Base-by-base conservation (phyloP, 345 rosid species). In the Salix arbutifolia region DNA sequence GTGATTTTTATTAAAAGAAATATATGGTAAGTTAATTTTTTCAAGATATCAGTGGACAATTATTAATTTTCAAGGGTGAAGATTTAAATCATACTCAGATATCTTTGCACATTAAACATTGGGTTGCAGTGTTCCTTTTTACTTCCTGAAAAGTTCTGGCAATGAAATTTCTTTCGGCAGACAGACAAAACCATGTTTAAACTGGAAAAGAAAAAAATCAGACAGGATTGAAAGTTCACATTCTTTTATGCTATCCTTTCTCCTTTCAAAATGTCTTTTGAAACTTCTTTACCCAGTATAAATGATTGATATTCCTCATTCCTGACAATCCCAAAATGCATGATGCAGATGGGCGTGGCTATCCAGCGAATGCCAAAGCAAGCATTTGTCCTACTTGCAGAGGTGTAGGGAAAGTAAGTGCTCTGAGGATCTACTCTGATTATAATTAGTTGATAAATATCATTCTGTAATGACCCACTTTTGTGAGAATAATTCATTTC, bases 371-470 rank as follows among this genome's bases (percentile, higher is more conserved):
- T 84, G 97, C 96, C 73, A 85, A 84, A 80, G 80, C 78, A 82
- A 83, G 73, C 76, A 77, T 79, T 78, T 93, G 99, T 78, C 88
- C 90, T 77, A 90, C 85, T 64, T 95, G 99, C 86, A 88, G 91
- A 81, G 99, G 99, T n/a, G 38, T 82, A 74, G 96, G 97, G 77
- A 85, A 83, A 84, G 97, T 93, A 88, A 90, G 96, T 86, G 65
- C 73, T 83, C 73, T 68, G 69, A 68, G 64, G 73, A 82, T 65
- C 69, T 76, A 52, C 48, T 13, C 52, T 76, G 52, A 75, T 87
- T 73, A 66, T 65, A 70, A 77, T 78, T 76, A 70, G 70, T 37
- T 65, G 70, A 65, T 73, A 66, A 0, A 44, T 44, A 75, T 77
- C 72, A 25, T 44, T 74, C 17, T 42, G 70, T 73, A 44, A 52